phyloP scores from a whole-genome alignment of 2,329 filamentous ascomycete species.

The Pochonia chlamydosporia region DNA sequence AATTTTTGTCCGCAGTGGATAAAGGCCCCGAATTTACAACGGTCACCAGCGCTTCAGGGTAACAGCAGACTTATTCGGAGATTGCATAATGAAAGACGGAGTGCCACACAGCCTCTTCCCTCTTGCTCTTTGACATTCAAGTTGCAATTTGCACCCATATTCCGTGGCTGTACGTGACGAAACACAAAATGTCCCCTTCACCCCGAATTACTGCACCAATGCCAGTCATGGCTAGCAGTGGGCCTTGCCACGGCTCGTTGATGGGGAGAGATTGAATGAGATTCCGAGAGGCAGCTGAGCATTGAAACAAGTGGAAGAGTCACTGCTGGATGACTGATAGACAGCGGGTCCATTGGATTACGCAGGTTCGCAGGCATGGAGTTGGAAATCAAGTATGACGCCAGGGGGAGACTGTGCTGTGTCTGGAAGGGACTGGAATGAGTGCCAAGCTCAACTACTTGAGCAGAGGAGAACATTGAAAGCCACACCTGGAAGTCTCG shows the following conservation, averaged over 20 bases:
- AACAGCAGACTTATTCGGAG: too few species aligned
- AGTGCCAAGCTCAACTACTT: not conserved
- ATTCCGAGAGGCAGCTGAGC: not conserved
- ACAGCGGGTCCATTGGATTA: not conserved
- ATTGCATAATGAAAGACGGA: too few species aligned
- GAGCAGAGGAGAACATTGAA: too few species aligned
- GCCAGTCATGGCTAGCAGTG: not conserved
- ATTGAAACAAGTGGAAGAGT: not conserved
- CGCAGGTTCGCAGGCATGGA: not conserved
- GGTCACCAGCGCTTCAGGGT: too few species aligned
- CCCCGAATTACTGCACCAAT: not conserved
- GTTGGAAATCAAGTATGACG: not conserved
- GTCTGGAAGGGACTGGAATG: conserved; percentile 3
- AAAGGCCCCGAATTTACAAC: too few species aligned
- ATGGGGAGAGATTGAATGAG: not conserved
- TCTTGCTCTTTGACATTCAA: too few species aligned
- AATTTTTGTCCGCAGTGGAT: too few species aligned
- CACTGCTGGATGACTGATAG: not conserved
- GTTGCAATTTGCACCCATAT: not conserved
- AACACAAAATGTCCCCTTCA: not conserved
- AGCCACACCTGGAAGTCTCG: too few species aligned
- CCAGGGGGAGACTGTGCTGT: not conserved
- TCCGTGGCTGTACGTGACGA: not conserved
- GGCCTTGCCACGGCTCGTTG: not conserved
- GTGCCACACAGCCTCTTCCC: too few species aligned